A percentile compares a stretch with the other conserved stretches of the same genome.
Conservation (phyloP, 108 stramenopile genomes). For the Fragilaria radians region DNA sequence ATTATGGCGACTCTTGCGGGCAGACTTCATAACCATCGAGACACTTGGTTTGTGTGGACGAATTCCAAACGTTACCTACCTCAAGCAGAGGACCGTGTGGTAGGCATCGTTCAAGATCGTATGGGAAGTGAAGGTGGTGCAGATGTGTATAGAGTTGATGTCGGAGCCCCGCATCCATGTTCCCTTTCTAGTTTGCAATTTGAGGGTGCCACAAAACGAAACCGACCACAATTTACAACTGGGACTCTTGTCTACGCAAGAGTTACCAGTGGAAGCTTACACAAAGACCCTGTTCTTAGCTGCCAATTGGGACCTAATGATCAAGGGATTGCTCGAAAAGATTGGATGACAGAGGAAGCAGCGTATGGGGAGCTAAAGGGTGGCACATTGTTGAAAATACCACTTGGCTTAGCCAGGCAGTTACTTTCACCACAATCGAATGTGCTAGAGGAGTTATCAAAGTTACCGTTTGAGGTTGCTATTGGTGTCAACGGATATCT, state of each 20-base stretch:
- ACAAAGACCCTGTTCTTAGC: constrained; percentile 59
- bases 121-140: constrained; percentile 58
- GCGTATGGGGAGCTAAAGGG: constrained; percentile 70
- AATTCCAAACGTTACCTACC: constrained; percentile 40
- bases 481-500: constrained; percentile 78
- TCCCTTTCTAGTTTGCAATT: constrained; percentile 53
- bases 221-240: constrained; percentile 57
- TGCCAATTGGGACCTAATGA: constrained; percentile 67
- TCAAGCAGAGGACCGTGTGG: constrained; percentile 58
- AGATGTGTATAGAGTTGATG: constrained; percentile 67
- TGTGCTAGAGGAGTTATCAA: constrained; percentile 47
- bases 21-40: constrained; percentile 17
- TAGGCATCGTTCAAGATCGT: constrained; percentile 79
- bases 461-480: constrained; percentile 67
- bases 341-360: constrained; percentile 86
- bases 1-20: constrained; percentile 42
- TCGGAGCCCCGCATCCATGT: constrained; percentile 67
- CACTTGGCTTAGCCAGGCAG: constrained; percentile 68
- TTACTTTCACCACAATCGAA: constrained; percentile 52
- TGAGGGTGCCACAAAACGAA: constrained; percentile 82
- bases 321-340: constrained; percentile 55
- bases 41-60: constrained; percentile 27
- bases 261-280: constrained; percentile 22
- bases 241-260: constrained; percentile 71
- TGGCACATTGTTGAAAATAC: constrained; percentile 46